phyloP scores from a whole-genome alignment of 148 eudicot genomes.

The Vaccinium macrocarpon region DNA sequence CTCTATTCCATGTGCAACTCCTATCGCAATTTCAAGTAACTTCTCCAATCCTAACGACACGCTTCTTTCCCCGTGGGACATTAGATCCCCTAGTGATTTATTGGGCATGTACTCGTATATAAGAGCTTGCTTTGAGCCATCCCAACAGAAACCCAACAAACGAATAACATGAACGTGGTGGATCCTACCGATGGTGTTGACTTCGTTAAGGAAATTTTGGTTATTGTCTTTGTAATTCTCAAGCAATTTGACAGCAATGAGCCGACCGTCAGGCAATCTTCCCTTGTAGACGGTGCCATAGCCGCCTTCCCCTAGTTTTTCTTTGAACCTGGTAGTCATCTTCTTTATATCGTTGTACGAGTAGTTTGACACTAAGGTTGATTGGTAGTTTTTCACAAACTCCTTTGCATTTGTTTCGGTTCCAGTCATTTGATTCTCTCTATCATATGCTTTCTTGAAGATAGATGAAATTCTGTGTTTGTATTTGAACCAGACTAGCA shows the following conservation, averaged over 20 bases:
- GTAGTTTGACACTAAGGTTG: slow-evolving; percentile 17
- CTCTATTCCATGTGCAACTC: slow-evolving; percentile 18
- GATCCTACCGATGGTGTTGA: slow-evolving; percentile 17
- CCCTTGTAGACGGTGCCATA: neutral
- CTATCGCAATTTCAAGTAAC: slow-evolving; percentile 8
- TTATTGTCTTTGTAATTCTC: slow-evolving; percentile 6
- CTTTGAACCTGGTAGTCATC: slow-evolving; percentile 10
- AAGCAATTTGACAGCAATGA: slow-evolving; percentile 21
- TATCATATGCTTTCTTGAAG: neutral
- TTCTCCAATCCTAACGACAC: neutral
- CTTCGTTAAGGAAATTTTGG: slow-evolving; percentile 15
- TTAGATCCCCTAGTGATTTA: neutral
- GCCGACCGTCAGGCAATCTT: slow-evolving; percentile 18
- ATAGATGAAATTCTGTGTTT: neutral
- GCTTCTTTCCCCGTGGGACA: neutral
- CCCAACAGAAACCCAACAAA: slow-evolving; percentile 16
- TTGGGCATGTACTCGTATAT: no score
- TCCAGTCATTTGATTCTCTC: neutral
- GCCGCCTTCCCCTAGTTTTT: neutral
- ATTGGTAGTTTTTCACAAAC: slow-evolving; percentile 15
- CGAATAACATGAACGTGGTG: slow-evolving; percentile 18
- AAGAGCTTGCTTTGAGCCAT: neutral
- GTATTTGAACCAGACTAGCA: slow-evolving; percentile 12
- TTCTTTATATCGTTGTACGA: slow-evolving; percentile 20
- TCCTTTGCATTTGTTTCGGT: slow-evolving; percentile 10